phyloP scores from a whole-genome alignment of 495 filamentous ascomycete genomes.

The Viridothelium virens region DNA sequence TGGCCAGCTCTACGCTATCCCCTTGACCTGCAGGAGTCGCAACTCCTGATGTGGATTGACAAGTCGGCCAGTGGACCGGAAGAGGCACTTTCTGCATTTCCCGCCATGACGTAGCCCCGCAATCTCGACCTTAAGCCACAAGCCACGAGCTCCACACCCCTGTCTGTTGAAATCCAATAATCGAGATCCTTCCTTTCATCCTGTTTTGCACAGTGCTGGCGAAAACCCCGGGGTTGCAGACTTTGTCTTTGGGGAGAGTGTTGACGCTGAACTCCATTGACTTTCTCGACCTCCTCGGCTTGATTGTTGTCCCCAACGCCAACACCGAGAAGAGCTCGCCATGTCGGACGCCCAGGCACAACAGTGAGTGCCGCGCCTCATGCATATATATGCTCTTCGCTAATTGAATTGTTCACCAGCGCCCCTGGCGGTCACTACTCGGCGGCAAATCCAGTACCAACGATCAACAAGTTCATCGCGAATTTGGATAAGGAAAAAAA shows the following conservation, averaged over 20 bases:
- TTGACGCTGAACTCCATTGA: no score
- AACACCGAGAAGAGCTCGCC: conserved; percentile 22
- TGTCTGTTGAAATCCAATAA: neutral
- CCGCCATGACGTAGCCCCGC: conserved; percentile 4
- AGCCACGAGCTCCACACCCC: neutral
- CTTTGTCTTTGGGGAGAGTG: no score
- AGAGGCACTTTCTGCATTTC: no score
- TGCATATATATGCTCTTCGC: neutral
- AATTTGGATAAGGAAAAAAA: conserved; percentile 70
- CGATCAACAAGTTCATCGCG: conserved; percentile 74
- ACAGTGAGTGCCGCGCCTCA: conserved; percentile 18
- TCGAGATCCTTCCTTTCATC: conserved; percentile 7
- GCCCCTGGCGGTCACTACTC: conserved; percentile 47
- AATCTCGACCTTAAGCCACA: neutral
- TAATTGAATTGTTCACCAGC: neutral
- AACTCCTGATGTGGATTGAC: neutral
- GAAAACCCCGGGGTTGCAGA: no score
- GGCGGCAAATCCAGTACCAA: conserved; percentile 70
- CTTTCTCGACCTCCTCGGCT: no score
- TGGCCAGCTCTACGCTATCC: no score
- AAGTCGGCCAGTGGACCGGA: neutral
- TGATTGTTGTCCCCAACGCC: neutral
- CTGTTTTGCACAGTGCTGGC: neutral
- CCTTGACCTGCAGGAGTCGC: neutral
- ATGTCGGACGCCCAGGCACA: conserved; percentile 30